Base-by-base conservation (phyloP, 208 protist genomes). In the Leishmania mexicana region DNA sequence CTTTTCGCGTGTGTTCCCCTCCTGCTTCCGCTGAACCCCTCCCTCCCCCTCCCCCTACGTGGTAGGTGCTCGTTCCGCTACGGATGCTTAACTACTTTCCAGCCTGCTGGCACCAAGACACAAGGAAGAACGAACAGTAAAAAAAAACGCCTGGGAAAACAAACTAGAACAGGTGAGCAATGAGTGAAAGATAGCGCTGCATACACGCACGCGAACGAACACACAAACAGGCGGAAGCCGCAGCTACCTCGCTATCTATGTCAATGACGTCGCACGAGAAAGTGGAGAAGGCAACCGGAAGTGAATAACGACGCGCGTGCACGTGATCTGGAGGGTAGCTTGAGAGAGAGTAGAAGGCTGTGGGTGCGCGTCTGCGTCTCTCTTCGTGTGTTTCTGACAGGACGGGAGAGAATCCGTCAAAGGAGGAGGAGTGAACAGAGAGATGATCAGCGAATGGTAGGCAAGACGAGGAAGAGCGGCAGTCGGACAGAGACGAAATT, bases 251-350 rank as follows among this genome's bases (percentile, higher is more conserved):
- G 45, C 31, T 74, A 49, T 53, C n/a, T 35, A 57, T 49, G 15
- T 38, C 54, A 75, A 42, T 10, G 35, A n/a, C 17, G 24, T 35
- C 24, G 57, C 17, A 38, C 17, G n/a, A 38, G 31, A 31, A 35
- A 80, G 76, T 51, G 28, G 42, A 72, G 35, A 35, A 80, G 24
- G 49, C 31, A 76, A 24, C 51, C 7, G 42, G 35, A 81, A 81
- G 28, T 21, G 8, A 74, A 74, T 47, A 74, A 19, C 40, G n/a
- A 51, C 54, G 45, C 70, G 45, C n/a, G 38, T 24, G 28, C 19
- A 74, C 13, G 21, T 53, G 54, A 74, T 35, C 21, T 19, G 42
- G 42, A 74, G 6, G 6, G 70, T 53, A 31, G 28, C 45, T 45
- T 40, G 70, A 74, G 24, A 11, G 38, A 10, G 28, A 15, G 71